These are phyloP conservation scores for Magnolia officinalis DNA, from an alignment of 164 flowering plant genomes.

Conservation along the genomic window DNA sequence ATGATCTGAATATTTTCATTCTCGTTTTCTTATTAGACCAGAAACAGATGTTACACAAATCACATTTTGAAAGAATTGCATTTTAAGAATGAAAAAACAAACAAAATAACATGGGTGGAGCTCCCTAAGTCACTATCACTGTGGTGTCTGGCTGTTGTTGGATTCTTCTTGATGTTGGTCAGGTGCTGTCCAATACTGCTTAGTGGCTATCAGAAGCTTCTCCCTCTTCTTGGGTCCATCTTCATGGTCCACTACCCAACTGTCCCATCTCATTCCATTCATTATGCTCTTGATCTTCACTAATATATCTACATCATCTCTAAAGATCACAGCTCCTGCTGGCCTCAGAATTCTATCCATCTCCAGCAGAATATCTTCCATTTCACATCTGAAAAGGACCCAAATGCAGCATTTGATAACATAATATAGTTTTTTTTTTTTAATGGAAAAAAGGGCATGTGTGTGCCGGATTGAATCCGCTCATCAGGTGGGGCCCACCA, in stretches of 20 bases:
- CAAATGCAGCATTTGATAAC: too few relatives aligned
- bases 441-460: too few relatives aligned
- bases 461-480: too few relatives aligned
- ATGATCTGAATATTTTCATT: too few relatives aligned
- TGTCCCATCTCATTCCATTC: slow-evolving; percentile 61
- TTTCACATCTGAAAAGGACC: slow-evolving; percentile 48
- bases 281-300: slow-evolving; percentile 43
- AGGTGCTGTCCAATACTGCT: slow-evolving; percentile 78
- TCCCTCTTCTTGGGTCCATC: slow-evolving; percentile 58
- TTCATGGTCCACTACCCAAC: slow-evolving; percentile 68
- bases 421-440: too few relatives aligned
- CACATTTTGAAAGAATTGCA: slow-evolving; percentile 6
- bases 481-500: too few relatives aligned
- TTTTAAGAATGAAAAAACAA: not conserved
- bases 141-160: not conserved
- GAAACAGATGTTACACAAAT: too few relatives aligned
- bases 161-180: slow-evolving; percentile 11
- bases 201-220: slow-evolving; percentile 58
- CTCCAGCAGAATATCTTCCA: slow-evolving; percentile 68
- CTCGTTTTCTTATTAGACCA: too few relatives aligned
- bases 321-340: slow-evolving; percentile 57
- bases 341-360: slow-evolving; percentile 81
- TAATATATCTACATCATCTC: slow-evolving; percentile 54
- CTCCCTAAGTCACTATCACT: not conserved
- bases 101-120: not conserved